These are phyloP conservation scores for Diplodia corticola DNA, from an alignment of 2,329 filamentous ascomycete species.

Conservation along the genomic window DNA sequence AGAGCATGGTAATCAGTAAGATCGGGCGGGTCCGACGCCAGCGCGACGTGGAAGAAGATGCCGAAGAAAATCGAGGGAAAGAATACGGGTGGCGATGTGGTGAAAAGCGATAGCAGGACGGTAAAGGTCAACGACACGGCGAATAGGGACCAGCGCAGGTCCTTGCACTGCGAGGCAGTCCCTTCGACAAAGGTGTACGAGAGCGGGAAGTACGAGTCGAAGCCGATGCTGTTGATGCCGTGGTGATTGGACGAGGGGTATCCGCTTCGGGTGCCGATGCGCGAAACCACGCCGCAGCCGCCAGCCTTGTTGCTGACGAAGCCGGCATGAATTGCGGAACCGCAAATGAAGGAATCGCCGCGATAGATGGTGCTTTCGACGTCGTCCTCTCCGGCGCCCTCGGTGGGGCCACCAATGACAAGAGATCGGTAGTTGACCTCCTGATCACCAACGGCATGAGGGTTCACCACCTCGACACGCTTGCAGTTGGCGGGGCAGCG, in stretches of 20 bases:
- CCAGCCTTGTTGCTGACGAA: slow-evolving; percentile 70
- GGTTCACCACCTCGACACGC: slow-evolving; percentile 65
- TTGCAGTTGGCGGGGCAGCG: slow-evolving; percentile 73
- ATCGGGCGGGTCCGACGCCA: slow-evolving; percentile 83
- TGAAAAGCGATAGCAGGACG: slow-evolving; percentile 75
- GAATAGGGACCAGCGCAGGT: slow-evolving; percentile 82
- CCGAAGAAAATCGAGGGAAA: slow-evolving; percentile 81
- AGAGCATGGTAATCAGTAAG: slow-evolving; percentile 67
- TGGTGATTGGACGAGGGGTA: slow-evolving; percentile 67
- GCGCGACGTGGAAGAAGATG: slow-evolving; percentile 84
- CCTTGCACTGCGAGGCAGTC: slow-evolving; percentile 67
- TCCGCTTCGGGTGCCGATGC: slow-evolving; percentile 66
- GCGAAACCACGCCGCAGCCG: slow-evolving; percentile 77
- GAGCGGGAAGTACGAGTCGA: slow-evolving; percentile 86
- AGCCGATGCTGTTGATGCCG: slow-evolving; percentile 73
- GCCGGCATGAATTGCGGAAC: slow-evolving; percentile 80
- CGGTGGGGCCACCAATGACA: slow-evolving; percentile 55
- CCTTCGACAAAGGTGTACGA: slow-evolving; percentile 74
- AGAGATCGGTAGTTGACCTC: slow-evolving; percentile 58
- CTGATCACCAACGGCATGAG: slow-evolving; percentile 71
- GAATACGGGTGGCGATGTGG: slow-evolving; percentile 74
- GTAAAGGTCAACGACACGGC: slow-evolving; percentile 80
- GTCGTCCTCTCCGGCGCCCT: slow-evolving; percentile 38
- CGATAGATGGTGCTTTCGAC: slow-evolving; percentile 67
- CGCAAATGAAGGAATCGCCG: slow-evolving; percentile 86